Evolutionary conservation across 441 rosid species (phyloP).

Genomic region (Populus hybrid): DNA sequence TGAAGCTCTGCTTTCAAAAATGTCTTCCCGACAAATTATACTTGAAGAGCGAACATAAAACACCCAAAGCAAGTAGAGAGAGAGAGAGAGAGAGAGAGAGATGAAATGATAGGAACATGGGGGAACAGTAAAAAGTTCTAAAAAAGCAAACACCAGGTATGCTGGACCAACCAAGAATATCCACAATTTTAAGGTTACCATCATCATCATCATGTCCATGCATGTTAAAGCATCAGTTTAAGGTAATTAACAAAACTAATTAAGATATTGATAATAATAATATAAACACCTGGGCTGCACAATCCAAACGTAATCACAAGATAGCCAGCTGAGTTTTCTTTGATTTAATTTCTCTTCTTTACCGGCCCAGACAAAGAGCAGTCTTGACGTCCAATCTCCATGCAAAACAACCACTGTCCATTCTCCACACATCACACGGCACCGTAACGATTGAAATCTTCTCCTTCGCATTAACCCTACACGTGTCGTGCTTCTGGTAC

Average conservation of each 20-base stretch:
- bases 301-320: not conserved
- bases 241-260: not conserved
- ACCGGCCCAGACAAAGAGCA: conserved; percentile 65
- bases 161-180: conserved; percentile 2
- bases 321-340: not conserved
- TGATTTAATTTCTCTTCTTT: not conserved
- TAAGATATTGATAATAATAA: no score
- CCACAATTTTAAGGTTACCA: conserved; percentile 13
- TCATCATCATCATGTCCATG: not conserved
- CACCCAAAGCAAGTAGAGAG: not conserved
- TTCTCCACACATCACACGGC: conserved; percentile 85
- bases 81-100: not conserved
- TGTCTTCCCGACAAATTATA: not conserved
- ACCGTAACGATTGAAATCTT: conserved; percentile 38
- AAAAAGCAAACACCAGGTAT: not conserved
- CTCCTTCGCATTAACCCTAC: conserved; percentile 27
- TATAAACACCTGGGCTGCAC: not conserved
- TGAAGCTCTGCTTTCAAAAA: not conserved
- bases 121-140: conserved; percentile 9
- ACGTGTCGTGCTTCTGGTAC: conserved; percentile 21
- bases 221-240: not conserved
- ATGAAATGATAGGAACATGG: not conserved
- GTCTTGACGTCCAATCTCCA: conserved; percentile 86
- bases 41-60: not conserved
- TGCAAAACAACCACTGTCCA: conserved; percentile 66